Evolutionary conservation across 129 eudicot genomes (phyloP), one percentile per base, ranked within the genome.

Genomic region (Kitagawia praeruptora): DNA sequence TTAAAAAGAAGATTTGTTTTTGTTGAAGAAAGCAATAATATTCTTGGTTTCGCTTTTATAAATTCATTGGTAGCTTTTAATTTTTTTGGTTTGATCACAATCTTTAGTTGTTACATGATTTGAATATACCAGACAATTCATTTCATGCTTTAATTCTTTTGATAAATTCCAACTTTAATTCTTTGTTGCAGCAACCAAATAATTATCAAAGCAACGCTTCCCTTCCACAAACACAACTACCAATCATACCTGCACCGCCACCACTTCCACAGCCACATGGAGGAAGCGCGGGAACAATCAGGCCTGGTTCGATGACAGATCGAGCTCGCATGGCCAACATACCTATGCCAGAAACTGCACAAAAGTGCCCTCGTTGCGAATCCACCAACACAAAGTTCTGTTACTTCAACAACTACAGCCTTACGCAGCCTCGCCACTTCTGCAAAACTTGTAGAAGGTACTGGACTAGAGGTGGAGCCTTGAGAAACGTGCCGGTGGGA

Each of bases 361-460:
- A 86, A 39, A 89, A 89, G 69, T 91, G 97, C 86, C 97, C 97
- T 4, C 85, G 97, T 6, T 91, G 97, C 31, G 92, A 91, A 31
- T 91, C 97, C 3, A 84, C 97, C 51, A 91, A 91, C 92, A 91
- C 97, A 7, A 91, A 91, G 82, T 91, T 91, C 54, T 91, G 97
- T 46, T 89, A 92, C 86, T 89, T 88, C 89, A 88, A 92, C 82
- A 92, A 92, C 88, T 92, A 92, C 75, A 89, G 89, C 76, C 97
- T 88, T 79, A 21, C 95, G 0, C 97, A 89, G 87, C 95, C 97
- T n/a, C 87, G 97, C 10, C 97, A 92, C 88, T 92, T 92, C 69
- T 92, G 97, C 95, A 92, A 92, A 89, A 84, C 86, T 18, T 92
- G 97, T 72, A 78, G 92, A 77, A 87, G 89, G 78, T 88, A 92